phyloP scores from a whole-genome alignment of 2,329 filamentous ascomycete species.

The Apiospora aurea region DNA sequence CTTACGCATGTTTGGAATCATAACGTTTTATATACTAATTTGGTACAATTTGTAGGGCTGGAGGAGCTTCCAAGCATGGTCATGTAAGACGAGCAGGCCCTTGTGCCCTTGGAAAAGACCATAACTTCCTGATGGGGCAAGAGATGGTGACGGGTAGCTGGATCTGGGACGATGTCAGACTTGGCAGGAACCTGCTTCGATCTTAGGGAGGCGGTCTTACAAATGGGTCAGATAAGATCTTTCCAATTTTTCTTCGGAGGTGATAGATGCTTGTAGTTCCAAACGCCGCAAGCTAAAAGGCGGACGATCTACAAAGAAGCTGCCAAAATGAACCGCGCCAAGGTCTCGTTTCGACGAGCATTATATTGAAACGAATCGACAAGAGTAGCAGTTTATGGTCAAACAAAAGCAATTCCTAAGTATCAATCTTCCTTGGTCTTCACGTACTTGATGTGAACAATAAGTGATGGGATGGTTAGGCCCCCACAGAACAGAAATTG shows the following conservation, averaged over 20 bases:
- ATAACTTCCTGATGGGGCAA: not conserved
- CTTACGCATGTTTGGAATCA: not conserved
- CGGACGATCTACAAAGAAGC: not conserved
- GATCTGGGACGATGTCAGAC: not conserved
- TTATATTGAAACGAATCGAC: not conserved
- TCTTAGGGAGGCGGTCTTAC: not conserved
- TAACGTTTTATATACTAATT: not conserved
- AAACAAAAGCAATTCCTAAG: not conserved
- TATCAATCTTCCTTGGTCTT: not conserved
- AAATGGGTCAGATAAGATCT: not conserved
- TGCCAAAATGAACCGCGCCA: not conserved
- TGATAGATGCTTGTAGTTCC: not conserved
- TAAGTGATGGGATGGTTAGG: not conserved
- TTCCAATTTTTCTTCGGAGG: not conserved
- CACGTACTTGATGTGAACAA: not conserved
- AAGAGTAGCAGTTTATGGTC: not conserved
- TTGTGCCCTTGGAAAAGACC: not conserved
- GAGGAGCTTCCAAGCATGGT: slow-evolving; percentile 1
- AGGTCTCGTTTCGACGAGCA: not conserved
- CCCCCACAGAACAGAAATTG: not conserved
- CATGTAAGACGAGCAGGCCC: not conserved
- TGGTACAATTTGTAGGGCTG: not conserved
- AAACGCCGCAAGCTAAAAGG: not conserved
- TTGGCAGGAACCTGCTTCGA: not conserved
- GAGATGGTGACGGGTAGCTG: not conserved